Percentiles rank a stretch among this genome's conserved stretches.
These are phyloP conservation scores for Linum lewisii DNA, from an alignment of 345 rosid genomes.

Conservation along the genomic window DNA sequence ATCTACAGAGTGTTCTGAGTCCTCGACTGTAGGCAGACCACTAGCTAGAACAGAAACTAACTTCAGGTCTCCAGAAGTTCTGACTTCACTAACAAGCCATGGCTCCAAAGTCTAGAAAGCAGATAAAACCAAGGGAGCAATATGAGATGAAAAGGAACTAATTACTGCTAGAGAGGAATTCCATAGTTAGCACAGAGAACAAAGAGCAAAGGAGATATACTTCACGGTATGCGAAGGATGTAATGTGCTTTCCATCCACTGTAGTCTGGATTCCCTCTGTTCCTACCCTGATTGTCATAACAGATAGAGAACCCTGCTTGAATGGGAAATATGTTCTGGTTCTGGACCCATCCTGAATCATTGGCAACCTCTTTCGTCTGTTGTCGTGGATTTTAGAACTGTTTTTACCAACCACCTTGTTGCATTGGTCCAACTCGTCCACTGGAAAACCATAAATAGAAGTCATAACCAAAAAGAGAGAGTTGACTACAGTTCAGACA, in stretches of 20 bases:
- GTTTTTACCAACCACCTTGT: slow-evolving; percentile 66
- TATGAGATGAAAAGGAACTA: slow-evolving; percentile 7
- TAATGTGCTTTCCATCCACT: slow-evolving; percentile 90
- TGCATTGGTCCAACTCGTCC: slow-evolving; percentile 85
- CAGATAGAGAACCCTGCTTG: slow-evolving; percentile 68
- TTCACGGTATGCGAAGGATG: slow-evolving; percentile 90
- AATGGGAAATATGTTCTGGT: slow-evolving; percentile 71
- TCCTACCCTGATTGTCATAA: slow-evolving; percentile 89
- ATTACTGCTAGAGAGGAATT: background rate
- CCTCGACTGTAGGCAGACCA: slow-evolving; percentile 91
- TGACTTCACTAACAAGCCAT: slow-evolving; percentile 86
- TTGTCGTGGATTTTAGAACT: slow-evolving; percentile 7
- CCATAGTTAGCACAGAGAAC: background rate
- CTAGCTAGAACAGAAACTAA: slow-evolving; percentile 66
- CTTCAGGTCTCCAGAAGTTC: slow-evolving; percentile 71
- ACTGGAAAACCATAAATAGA: slow-evolving; percentile 26
- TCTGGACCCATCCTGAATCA: background rate
- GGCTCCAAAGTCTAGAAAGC: slow-evolving; percentile 78
- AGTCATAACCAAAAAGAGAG: background rate
- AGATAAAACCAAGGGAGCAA: slow-evolving; percentile 17
- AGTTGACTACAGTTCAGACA: background rate
- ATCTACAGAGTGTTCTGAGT: slow-evolving; percentile 63
- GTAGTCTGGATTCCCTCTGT: slow-evolving; percentile 89
- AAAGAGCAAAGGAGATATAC: slow-evolving; percentile 34
- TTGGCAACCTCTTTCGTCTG: background rate